phyloP scores from a whole-genome alignment of 768 basidiomycete species.

The Chalciporus sphaerocephalus region DNA sequence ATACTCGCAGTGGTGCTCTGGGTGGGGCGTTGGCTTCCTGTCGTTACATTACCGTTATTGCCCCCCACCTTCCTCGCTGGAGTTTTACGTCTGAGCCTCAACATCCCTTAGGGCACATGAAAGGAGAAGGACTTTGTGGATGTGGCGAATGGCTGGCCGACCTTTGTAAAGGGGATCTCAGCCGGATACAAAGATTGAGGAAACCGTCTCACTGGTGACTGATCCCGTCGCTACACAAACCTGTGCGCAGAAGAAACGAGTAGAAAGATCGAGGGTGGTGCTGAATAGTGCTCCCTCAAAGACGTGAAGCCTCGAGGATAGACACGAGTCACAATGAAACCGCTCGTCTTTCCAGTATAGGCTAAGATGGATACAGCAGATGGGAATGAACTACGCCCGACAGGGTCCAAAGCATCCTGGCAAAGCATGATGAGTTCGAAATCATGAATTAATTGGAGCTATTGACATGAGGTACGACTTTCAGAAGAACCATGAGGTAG shows the following conservation, averaged over 20 bases:
- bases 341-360: background rate
- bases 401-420: no score
- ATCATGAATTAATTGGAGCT: background rate
- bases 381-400: background rate
- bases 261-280: no score
- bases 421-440: background rate
- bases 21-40: background rate
- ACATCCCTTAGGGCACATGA: background rate
- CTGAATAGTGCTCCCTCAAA: background rate
- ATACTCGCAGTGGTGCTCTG: background rate
- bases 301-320: background rate
- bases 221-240: no score
- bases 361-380: background rate
- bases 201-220: background rate
- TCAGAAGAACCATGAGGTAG: background rate
- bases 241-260: no score
- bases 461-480: background rate
- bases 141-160: background rate
- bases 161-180: background rate
- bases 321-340: background rate
- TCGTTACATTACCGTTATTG: background rate
- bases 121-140: background rate
- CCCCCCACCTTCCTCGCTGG: background rate
- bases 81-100: background rate
- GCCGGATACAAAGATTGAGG: background rate